Base-by-base conservation (phyloP, 2,329 filamentous ascomycete genomes). In the Aschersonia sp. region DNA sequence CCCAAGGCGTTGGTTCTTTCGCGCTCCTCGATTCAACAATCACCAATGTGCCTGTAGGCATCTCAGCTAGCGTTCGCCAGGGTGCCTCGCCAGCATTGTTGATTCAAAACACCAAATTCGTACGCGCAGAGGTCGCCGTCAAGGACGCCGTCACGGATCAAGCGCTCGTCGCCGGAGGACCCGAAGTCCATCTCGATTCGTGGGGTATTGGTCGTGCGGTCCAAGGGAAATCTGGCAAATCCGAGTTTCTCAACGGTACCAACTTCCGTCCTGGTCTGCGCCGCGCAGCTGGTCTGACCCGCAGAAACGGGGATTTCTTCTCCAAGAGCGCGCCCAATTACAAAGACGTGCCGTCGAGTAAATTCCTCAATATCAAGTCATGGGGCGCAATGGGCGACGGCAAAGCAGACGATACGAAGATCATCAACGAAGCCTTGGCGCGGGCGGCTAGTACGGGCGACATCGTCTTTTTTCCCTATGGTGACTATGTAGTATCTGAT, bases 301-400 rank as follows among this genome's bases (percentile, higher is more conserved):
- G n/a, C 40, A 4, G 20, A 43, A 43, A 7, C 6, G 40, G 40
- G 12, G 5, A 44, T 9, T 32, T 32, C 40, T 48, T 41, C 44
- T 30, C 31, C 30, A 30, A 40, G 30, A 32, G 40, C 5, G n/a
- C 32, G 30, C 48, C 50, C 6, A 44, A 44, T 7, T 51, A 51
- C 40, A 3, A 46, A 3, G 44, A 46, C 32, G 5, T 28, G 12
- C 3, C 30, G 5, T 9, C 5, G 5, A n/a, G 12, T 9, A 9
- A 47, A 2, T 47, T 53, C n/a, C 5, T 45, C 31, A 43, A 48
- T n/a, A 45, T 51, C 31, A 54, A 53, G 31, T 41, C 7, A 0
- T 73, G 10, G 60, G 75, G 29, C 66, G 70, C 82, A 44, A 77
- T 73, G 59, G 84, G 84, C 55, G 83, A 91, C 53, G 85, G 83